Evolutionary conservation across 1,284 basidiomycete species (phyloP).

Genomic region (Boletus smithii): DNA sequence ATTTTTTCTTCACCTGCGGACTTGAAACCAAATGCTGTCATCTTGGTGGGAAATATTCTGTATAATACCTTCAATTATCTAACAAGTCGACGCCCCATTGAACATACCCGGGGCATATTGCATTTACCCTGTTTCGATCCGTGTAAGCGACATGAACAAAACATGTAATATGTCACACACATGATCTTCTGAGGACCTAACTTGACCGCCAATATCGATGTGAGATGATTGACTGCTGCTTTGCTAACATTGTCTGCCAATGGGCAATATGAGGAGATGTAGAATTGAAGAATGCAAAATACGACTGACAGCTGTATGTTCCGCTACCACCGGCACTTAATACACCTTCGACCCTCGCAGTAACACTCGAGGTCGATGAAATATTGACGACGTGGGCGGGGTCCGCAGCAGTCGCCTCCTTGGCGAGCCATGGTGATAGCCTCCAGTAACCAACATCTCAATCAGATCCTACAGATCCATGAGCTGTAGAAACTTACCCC

Average conservation of each 20-base stretch:
- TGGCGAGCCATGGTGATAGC: conserved; percentile 54
- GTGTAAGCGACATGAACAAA: conserved; percentile 1
- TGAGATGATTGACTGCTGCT: conserved; percentile 81
- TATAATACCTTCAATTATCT: conserved; percentile 3
- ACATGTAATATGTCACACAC: conserved; percentile 39
- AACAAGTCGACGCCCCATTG: neutral
- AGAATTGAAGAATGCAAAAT: neutral
- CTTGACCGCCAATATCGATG: conserved; percentile 68
- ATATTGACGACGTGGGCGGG: conserved; percentile 80
- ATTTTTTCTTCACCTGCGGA: conserved; percentile 54
- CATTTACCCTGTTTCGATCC: conserved; percentile 66
- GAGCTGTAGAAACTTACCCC: conserved; percentile 42
- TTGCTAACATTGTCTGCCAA: conserved; percentile 74
- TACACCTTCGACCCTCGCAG: conserved; percentile 48
- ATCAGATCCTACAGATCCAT: neutral
- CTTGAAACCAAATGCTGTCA: conserved; percentile 79
- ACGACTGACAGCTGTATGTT: conserved; percentile 73
- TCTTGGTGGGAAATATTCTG: conserved; percentile 81
- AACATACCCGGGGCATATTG: conserved; percentile 71
- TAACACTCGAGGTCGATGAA: conserved; percentile 69
- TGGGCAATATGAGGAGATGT: neutral
- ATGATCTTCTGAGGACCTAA: conserved; percentile 62
- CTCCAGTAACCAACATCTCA: conserved; percentile 6
- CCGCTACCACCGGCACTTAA: conserved; percentile 61
- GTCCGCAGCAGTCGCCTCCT: conserved; percentile 63